Evolutionary conservation across 1,284 basidiomycete genomes (phyloP).

Genomic region (Rhodotorula sp.): DNA sequence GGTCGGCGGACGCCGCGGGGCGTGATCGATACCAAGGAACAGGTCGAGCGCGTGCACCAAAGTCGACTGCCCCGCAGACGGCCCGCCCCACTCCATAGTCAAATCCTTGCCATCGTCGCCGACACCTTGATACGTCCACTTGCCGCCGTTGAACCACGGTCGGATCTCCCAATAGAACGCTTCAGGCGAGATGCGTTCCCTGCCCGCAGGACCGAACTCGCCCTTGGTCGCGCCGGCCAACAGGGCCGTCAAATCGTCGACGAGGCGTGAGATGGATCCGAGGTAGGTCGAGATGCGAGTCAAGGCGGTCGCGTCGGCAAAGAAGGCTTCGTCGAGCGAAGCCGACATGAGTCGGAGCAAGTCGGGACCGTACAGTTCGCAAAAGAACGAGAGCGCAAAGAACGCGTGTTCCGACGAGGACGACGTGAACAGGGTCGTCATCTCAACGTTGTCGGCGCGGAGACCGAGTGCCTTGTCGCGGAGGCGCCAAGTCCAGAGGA

Average conservation of each 20-base stretch:
- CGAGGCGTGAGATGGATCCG: slow-evolving; percentile 61
- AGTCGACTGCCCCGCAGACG: slow-evolving; percentile 86
- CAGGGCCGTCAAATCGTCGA: slow-evolving; percentile 64
- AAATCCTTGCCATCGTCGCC: slow-evolving; percentile 54
- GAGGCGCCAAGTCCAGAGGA: slow-evolving; percentile 81
- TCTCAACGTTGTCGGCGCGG: slow-evolving; percentile 57
- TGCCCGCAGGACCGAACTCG: slow-evolving; percentile 51
- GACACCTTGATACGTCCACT: slow-evolving; percentile 80
- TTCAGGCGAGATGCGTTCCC: slow-evolving; percentile 57
- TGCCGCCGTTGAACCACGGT: slow-evolving; percentile 86
- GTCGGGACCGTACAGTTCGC: slow-evolving; percentile 84
- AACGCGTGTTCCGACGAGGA: slow-evolving; percentile 85
- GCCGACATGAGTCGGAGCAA: slow-evolving; percentile 81
- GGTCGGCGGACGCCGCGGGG: slow-evolving; percentile 44
- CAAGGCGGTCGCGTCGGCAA: slow-evolving; percentile 74
- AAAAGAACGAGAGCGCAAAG: slow-evolving; percentile 82
- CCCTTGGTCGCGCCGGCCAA: slow-evolving; percentile 67
- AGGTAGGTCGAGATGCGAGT: slow-evolving; percentile 72
- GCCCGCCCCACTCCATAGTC: slow-evolving; percentile 67
- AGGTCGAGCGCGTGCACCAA: slow-evolving; percentile 85
- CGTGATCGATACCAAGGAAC: slow-evolving; percentile 79
- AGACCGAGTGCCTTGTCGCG: slow-evolving; percentile 46
- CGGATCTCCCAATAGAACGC: slow-evolving; percentile 81
- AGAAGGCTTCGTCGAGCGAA: slow-evolving; percentile 87
- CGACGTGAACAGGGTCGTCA: slow-evolving; percentile 72